Conservation (phyloP, 2,329 filamentous ascomycete genomes). For the Alternaria gansuensis region DNA sequence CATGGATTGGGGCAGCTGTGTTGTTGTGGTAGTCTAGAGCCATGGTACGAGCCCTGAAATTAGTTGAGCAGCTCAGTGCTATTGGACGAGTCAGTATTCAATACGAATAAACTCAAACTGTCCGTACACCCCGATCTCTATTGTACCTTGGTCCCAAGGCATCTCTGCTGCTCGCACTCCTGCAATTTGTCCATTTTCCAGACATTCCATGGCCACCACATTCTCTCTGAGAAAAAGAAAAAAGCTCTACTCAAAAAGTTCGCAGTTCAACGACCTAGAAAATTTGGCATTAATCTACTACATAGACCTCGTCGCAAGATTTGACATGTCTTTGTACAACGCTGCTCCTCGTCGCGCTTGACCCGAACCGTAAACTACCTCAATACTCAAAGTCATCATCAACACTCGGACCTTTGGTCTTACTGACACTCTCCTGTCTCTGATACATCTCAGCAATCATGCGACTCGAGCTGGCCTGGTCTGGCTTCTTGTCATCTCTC, state of each 20-base stretch:
- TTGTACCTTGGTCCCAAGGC: background rate
- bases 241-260: background rate
- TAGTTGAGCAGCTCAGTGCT: background rate
- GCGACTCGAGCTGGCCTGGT: conserved; percentile 82
- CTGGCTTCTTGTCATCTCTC: conserved; percentile 94
- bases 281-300: background rate
- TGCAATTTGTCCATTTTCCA: background rate
- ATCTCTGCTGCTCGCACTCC: background rate
- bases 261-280: background rate
- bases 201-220: background rate
- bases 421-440: conserved; percentile 88
- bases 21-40: background rate
- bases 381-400: conserved; percentile 99
- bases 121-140: background rate
- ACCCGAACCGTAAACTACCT: background rate
- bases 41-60: background rate
- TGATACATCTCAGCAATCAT: conserved; percentile 97
- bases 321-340: background rate
- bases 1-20: background rate
- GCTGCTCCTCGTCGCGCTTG: background rate
- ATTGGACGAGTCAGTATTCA: background rate
- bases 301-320: background rate
- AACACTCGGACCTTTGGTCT: conserved; percentile 83
- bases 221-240: background rate
- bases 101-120: background rate